Evolutionary conservation across 192 early-diverging fungal genomes (phyloP).

Genomic region (Backusella mclennaniae): DNA sequence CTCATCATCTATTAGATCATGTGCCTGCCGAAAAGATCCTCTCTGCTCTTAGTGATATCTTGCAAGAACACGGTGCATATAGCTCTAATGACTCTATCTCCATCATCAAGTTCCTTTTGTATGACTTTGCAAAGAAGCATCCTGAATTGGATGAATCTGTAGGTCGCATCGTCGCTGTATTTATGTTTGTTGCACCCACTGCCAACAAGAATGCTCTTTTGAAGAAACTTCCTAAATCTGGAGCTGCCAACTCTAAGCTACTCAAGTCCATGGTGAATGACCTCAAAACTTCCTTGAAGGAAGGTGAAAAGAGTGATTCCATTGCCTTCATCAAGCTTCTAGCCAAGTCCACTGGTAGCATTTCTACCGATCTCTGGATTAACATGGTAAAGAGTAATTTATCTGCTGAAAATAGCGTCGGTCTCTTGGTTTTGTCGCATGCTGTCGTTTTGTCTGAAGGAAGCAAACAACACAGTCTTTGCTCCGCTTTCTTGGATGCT

Average conservation of each 20-base stretch:
- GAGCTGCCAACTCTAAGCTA: not conserved
- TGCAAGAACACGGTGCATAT: constrained; percentile 14
- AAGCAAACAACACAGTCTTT: not conserved
- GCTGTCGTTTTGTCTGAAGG: not conserved
- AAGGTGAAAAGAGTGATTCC: not conserved
- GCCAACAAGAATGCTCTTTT: constrained; percentile 19
- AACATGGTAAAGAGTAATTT: constrained; percentile 30
- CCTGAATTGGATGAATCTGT: not conserved
- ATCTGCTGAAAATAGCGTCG: constrained; percentile 27
- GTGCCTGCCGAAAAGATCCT: constrained; percentile 21
- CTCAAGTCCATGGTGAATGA: constrained; percentile 3
- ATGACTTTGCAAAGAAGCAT: constrained; percentile 1
- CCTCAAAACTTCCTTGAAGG: not conserved
- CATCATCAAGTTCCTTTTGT: constrained; percentile 18
- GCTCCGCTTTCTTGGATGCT: not conserved
- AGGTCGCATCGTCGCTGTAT: constrained; percentile 14
- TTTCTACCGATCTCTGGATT: constrained; percentile 33
- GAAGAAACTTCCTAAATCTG: constrained; percentile 14
- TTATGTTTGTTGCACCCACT: constrained; percentile 13
- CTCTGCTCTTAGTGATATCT: not conserved
- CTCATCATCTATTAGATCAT: constrained; percentile 36
- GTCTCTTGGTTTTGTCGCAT: constrained; percentile 42
- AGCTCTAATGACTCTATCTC: not conserved
- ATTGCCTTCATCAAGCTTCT: constrained; percentile 37
- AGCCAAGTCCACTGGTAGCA: constrained; percentile 30